Conservation (phyloP, 1,284 basidiomycete genomes). For the Moesziomyces aphidis region DNA sequence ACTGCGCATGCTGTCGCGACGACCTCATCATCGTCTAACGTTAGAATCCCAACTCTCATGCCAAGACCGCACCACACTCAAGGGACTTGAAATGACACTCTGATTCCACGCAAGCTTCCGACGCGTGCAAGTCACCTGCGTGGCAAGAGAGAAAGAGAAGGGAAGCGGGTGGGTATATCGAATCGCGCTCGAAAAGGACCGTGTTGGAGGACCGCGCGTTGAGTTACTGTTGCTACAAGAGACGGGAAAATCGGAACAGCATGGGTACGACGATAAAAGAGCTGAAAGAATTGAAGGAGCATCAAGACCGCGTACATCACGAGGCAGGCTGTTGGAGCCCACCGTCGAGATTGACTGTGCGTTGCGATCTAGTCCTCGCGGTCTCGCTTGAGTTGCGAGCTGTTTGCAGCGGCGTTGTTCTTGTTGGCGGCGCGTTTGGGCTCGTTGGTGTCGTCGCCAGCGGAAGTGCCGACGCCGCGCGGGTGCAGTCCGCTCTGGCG, state of each 20-base stretch:
- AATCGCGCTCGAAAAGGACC: background rate
- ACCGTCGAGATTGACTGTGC: background rate
- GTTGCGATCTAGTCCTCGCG: constrained; percentile 39
- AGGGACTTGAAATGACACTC: too few relatives aligned
- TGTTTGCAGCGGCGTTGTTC: constrained; percentile 10
- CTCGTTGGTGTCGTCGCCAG: constrained; percentile 3
- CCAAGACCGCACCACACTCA: too few relatives aligned
- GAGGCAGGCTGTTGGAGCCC: constrained; percentile 36
- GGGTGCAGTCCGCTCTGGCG: constrained; percentile 54
- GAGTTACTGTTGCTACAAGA: constrained; percentile 1
- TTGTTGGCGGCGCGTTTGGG: constrained; percentile 9
- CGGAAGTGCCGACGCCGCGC: constrained; percentile 52
- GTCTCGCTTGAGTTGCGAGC: constrained; percentile 39
- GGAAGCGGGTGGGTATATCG: background rate
- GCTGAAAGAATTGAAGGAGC: constrained; percentile 14
- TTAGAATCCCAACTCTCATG: background rate
- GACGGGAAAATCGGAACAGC: background rate
- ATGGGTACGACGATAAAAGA: background rate
- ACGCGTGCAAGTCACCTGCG: background rate
- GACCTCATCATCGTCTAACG: constrained; percentile 53
- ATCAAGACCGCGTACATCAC: constrained; percentile 6
- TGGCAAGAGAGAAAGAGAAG: background rate
- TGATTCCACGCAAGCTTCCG: too few relatives aligned
- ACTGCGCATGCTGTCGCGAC: constrained; percentile 46
- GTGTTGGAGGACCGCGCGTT: constrained; percentile 5